phyloP scores from a whole-genome alignment of 495 filamentous ascomycete genomes.

The Hyaloscypha hepaticicola region DNA sequence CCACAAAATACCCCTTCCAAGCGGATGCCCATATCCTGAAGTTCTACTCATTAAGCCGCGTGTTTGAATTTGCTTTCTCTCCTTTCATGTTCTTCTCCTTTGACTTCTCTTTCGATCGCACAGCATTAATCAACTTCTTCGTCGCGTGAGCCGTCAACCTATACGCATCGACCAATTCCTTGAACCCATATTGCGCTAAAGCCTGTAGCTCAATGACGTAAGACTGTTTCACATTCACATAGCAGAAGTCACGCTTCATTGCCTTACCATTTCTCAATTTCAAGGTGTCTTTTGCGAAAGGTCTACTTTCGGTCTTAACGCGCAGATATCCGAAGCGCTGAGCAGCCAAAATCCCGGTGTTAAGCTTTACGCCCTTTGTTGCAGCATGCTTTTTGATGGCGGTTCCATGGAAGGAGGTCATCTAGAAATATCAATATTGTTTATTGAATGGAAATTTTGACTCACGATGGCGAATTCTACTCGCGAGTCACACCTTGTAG shows the following conservation, averaged over 20 bases:
- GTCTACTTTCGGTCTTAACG: slow-evolving; percentile 18
- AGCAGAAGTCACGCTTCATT: slow-evolving; percentile 21
- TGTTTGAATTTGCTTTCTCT: no score
- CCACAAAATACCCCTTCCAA: no score
- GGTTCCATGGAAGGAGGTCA: slow-evolving; percentile 21
- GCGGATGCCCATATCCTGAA: no score
- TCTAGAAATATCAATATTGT: slow-evolving; percentile 8
- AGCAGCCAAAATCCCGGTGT: slow-evolving; percentile 8
- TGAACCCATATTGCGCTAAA: slow-evolving; percentile 15
- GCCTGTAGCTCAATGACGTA: slow-evolving; percentile 3
- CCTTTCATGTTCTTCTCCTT: background rate
- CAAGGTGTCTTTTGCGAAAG: slow-evolving; percentile 10
- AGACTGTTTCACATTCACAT: slow-evolving; percentile 14
- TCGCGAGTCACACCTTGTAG: background rate
- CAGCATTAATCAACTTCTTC: slow-evolving; percentile 4
- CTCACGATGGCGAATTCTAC: slow-evolving; percentile 20
- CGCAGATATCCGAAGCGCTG: slow-evolving; percentile 12
- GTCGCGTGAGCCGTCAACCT: slow-evolving; percentile 14
- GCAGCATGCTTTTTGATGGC: slow-evolving; percentile 14
- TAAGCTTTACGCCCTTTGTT: slow-evolving; percentile 1
- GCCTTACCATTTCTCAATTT: slow-evolving; percentile 18
- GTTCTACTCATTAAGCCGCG: no score
- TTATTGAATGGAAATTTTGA: background rate
- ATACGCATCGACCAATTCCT: slow-evolving; percentile 16
- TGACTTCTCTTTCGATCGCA: background rate